These are phyloP conservation scores for Arthroderma sp. DNA, from an alignment of 2,329 filamentous ascomycete species.

Conservation along the genomic window DNA sequence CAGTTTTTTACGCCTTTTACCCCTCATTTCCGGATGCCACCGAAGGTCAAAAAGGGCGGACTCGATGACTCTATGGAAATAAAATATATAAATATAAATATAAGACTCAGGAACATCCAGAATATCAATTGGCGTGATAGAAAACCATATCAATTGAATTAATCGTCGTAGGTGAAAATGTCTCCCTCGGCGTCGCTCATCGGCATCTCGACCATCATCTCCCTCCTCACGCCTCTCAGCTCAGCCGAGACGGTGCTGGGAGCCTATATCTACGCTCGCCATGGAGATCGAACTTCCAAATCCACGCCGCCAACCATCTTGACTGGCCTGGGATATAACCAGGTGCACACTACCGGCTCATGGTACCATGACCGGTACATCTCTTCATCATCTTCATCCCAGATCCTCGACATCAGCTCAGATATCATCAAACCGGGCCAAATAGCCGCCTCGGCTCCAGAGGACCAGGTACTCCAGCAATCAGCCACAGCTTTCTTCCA, in stretches of 20 bases:
- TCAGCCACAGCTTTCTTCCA: slow-evolving; percentile 72
- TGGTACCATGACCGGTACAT: slow-evolving; percentile 73
- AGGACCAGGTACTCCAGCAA: slow-evolving; percentile 65
- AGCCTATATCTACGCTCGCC: slow-evolving; percentile 75
- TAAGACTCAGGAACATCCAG: no score
- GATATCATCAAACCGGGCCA: slow-evolving; percentile 57
- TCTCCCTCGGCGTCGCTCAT: background rate
- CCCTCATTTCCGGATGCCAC: no score
- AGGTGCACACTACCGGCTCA: slow-evolving; percentile 58
- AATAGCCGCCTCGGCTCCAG: slow-evolving; percentile 57
- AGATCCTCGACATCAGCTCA: slow-evolving; percentile 53
- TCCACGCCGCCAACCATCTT: slow-evolving; percentile 55
- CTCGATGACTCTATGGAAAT: no score
- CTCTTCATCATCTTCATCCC: slow-evolving; percentile 41
- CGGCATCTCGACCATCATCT: slow-evolving; percentile 11
- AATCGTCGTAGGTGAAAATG: background rate
- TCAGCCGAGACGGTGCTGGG: slow-evolving; percentile 59
- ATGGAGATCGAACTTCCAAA: slow-evolving; percentile 80
- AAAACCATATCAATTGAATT: background rate
- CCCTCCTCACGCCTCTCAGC: slow-evolving; percentile 12
- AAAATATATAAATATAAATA: no score
- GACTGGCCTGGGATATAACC: slow-evolving; percentile 64
- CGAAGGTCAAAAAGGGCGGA: no score
- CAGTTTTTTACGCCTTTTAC: no score
- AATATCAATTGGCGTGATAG: no score